Evolutionary conservation across 176 grass and related monocot genomes (phyloP), one percentile per base, ranked within the genome.

Genomic region (Saccharum spontaneum): DNA sequence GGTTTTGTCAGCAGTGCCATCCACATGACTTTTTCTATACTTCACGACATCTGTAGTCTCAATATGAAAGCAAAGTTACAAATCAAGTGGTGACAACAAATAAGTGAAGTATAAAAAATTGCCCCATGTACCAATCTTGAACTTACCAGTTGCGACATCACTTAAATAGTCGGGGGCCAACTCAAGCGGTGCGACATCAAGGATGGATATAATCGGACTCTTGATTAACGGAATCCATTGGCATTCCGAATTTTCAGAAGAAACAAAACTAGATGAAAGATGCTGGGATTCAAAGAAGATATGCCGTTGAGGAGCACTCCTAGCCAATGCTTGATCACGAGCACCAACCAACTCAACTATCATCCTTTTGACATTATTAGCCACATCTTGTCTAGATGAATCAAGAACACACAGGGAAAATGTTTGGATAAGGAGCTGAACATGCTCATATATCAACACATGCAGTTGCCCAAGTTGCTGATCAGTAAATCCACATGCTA

Each of bases 341-440:
- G 45, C 89, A 31, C n/a, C 80, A 86, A 91, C 78, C 78, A 98
- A 89, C 64, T 96, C 97, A 70, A 88, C 88, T 68, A 98, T 92
- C 93, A 98, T 84, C 59, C 77, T 89, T 90, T 92, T 94, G 48
- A 90, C 80, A 82, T 89, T 87, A 82, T 49, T 70, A 57, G 90
- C 90, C 36, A 94, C 88, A 83, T 85, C 59, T 73, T 92, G 97
- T 85, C 89, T 90, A 66, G 78, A 94, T 62, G 87, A 66, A 77
- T 98, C 90, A 10, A 98, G 91, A 85, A 98, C 86, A 41, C 91
- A 95, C 23, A 98, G 38, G 86, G 97, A 98, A 71, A 94, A 98
- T 16, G 92, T 89, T 76, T 98, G 97, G 67, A 96, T 84, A 73
- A 98, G 86, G 83, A 98, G 86, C 65, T 96, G 97, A 87, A 90